Evolutionary conservation across 176 grass and related monocot genomes (phyloP).

Genomic region (Aegilops sharonensis): DNA sequence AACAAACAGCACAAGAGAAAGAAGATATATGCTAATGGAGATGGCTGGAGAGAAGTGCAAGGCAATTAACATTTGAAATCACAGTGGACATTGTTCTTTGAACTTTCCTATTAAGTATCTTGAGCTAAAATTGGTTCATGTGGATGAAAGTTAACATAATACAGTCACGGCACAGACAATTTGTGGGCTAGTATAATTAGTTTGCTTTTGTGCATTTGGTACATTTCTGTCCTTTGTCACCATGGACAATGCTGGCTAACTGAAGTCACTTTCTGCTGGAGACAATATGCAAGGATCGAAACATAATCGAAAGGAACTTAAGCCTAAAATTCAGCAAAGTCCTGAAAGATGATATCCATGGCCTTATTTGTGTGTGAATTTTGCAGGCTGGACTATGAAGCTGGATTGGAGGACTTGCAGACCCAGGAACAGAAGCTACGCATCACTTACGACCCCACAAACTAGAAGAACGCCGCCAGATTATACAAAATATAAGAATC

Average conservation of each 20-base stretch:
- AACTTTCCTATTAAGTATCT: slow-evolving; percentile 14
- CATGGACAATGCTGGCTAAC: slow-evolving; percentile 20
- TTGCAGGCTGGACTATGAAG: slow-evolving; percentile 78
- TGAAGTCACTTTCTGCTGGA: slow-evolving; percentile 47
- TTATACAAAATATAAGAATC: background rate
- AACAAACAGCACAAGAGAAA: background rate
- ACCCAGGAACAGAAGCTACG: background rate
- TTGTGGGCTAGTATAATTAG: background rate
- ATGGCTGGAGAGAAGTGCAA: slow-evolving; percentile 76
- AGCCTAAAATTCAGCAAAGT: slow-evolving; percentile 99
- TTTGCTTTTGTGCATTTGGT: slow-evolving; percentile 20
- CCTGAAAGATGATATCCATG: slow-evolving; percentile 42
- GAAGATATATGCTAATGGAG: background rate
- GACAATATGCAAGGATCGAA: slow-evolving; percentile 89
- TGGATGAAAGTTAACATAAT: slow-evolving; percentile 10
- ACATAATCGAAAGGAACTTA: slow-evolving; percentile 91
- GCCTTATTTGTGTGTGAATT: slow-evolving; percentile 18
- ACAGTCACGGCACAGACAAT: background rate
- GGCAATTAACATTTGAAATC: slow-evolving; percentile 47
- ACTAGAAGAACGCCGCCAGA: background rate
- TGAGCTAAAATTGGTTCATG: slow-evolving; percentile 13
- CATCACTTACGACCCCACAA: background rate
- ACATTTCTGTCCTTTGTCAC: background rate
- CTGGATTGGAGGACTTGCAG: slow-evolving; percentile 47
- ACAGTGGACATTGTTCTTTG: slow-evolving; percentile 5